A percentile compares a stretch with the other conserved stretches of the same genome.
These are phyloP conservation scores for Hamamelis virginiana DNA, from an alignment of 164 flowering plant species.

Conservation along the genomic window DNA sequence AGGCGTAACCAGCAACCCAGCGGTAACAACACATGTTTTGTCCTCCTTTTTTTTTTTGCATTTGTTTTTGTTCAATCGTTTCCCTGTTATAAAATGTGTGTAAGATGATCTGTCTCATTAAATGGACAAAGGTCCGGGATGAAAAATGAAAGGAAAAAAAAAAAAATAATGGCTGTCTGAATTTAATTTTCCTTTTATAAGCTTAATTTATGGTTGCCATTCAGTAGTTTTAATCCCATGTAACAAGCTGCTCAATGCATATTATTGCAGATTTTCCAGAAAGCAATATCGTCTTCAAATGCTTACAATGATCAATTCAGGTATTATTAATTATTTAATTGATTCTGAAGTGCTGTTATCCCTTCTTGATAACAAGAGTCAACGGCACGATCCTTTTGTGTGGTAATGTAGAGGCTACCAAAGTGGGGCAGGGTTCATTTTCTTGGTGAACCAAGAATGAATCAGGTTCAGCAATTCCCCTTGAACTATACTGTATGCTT, in stretches of 20 bases:
- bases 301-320: constrained; percentile 96
- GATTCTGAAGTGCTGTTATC: not conserved
- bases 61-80: not conserved
- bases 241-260: not conserved
- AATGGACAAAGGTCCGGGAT: not conserved
- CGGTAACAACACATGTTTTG: constrained; percentile 43
- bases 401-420: no score
- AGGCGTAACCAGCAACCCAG: constrained; percentile 99
- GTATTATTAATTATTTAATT: constrained; percentile 26
- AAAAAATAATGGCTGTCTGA: not conserved
- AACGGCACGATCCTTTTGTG: not conserved
- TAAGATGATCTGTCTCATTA: not conserved
- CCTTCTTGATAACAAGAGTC: not conserved
- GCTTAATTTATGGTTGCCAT: not conserved
- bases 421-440: no score
- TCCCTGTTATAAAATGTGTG: not conserved
- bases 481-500: no score
- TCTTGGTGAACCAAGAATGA: no score
- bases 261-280: constrained; percentile 89
- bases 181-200: not conserved
- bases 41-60: not conserved
- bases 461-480: no score
- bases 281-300: constrained; percentile 92
- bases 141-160: not conserved
- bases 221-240: not conserved